Base-by-base conservation (phyloP, 352 stramenopile genomes). In the Aphanomyces euteiches region DNA sequence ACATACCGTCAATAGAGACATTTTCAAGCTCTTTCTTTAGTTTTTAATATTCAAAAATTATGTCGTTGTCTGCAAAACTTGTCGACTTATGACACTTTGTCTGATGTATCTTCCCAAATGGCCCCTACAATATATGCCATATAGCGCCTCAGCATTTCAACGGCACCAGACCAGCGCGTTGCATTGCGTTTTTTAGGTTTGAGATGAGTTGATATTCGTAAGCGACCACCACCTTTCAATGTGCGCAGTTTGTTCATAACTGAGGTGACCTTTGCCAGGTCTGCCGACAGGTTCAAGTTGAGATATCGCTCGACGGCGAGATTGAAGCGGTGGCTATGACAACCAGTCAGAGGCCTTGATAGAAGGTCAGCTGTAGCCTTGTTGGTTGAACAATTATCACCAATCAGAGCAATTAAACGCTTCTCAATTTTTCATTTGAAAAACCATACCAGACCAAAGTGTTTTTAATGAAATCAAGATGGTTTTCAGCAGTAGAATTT, bases 301-400 rank as follows among this genome's bases (percentile, higher is more conserved):
- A 53, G 45, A 19, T n/a, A 53, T 19, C n/a, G 45, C 13, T 53
- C 45, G 13, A 53, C 45, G 1, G 45, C 45, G 13, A 53, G n/a
- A 53, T 53, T 53, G 13, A 1, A 53, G 2, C 45, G 45, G n/a
- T 53, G 45, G 45, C 45, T 53, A 19, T 53, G 45, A 2, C 45
- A 53, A 19, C 45, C 45, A 53, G 2, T 53, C 45, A 53, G n/a
- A 15, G n/a, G 45, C 45, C 45, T 15, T 53, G 45, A 53, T 2
- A 53, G n/a, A 19, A 53, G 45, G n/a, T 53, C n/a, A 15, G n/a
- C 45, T 19, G 45, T 53, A 19, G 45, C 45, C 45, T 53, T 53
- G 2, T 53, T 53, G 45, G 45, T 53, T 19, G 45, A 53, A 53
- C 45, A 53, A 53, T 53, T 53, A 19, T 53, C 45, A 19, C 45